Conservation (phyloP, 2,329 filamentous ascomycete species). For the Colletotrichum navitas region DNA sequence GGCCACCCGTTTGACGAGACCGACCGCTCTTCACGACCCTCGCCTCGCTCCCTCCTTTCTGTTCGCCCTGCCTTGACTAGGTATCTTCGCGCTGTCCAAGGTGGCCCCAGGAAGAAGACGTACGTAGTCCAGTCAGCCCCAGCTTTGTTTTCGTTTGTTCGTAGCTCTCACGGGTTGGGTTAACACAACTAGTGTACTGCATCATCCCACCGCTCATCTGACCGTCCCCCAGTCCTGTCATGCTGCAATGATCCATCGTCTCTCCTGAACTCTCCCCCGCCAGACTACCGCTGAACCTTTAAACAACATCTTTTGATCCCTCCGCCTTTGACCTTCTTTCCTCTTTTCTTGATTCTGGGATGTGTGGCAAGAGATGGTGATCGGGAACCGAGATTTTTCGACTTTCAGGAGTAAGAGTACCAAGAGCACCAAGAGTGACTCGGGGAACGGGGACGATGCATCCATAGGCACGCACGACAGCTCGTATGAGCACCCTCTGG, state of each 20-base stretch:
- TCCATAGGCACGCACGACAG: constrained; percentile 41
- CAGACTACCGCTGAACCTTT: constrained; percentile 32
- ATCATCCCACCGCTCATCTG: constrained; percentile 34
- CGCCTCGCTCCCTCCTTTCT: constrained; percentile 6
- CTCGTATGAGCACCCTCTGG: constrained; percentile 41
- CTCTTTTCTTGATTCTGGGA: constrained; percentile 34
- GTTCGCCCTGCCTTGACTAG: constrained; percentile 18
- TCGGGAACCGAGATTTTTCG: constrained; percentile 40
- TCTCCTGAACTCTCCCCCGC: constrained; percentile 27
- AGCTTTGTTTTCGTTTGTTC: neutral
- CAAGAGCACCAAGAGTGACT: constrained; percentile 42
- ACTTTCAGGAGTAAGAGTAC: constrained; percentile 42
- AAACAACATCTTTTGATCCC: constrained; percentile 17
- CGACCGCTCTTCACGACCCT: constrained; percentile 32
- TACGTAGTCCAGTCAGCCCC: constrained; percentile 15
- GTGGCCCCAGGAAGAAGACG: constrained; percentile 1
- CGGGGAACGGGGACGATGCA: constrained; percentile 41
- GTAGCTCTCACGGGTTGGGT: constrained; percentile 16
- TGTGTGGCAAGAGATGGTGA: constrained; percentile 43
- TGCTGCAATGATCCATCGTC: constrained; percentile 33
- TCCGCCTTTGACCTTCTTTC: constrained; percentile 11
- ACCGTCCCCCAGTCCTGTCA: constrained; percentile 26
- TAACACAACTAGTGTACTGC: neutral
- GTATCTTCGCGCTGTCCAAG: neutral
- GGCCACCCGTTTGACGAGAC: constrained; percentile 28